Conservation (phyloP, 257 asterid genomes). For the Leptodermis oblonga region DNA sequence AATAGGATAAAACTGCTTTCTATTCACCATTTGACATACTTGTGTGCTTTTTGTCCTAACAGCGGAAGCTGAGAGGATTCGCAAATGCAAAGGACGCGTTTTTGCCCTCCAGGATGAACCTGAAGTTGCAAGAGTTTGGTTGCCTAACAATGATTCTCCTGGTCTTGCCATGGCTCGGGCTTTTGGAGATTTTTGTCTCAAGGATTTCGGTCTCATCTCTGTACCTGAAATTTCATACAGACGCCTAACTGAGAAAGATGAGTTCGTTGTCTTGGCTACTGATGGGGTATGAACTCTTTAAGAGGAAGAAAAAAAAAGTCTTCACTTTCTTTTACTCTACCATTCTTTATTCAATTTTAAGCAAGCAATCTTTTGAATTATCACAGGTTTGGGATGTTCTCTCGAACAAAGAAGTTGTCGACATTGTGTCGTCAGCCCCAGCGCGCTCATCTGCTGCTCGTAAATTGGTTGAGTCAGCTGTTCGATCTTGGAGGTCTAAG, state of each 20-base stretch:
- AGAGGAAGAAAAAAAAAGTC: not conserved
- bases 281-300: constrained; percentile 59
- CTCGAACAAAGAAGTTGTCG: constrained; percentile 73
- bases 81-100: constrained; percentile 75
- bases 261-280: constrained; percentile 72
- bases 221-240: constrained; percentile 72
- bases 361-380: not conserved
- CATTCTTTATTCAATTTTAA: not conserved
- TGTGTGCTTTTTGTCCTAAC: constrained; percentile 20
- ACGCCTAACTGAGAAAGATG: constrained; percentile 62
- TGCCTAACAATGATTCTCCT: constrained; percentile 72
- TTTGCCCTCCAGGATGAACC: constrained; percentile 85
- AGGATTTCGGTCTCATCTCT: constrained; percentile 81
- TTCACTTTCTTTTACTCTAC: not conserved
- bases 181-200: constrained; percentile 86
- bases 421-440: constrained; percentile 51
- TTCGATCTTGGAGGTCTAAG: constrained; percentile 61
- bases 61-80: constrained; percentile 88
- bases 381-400: constrained; percentile 87
- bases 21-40: not conserved
- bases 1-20: not conserved
- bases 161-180: constrained; percentile 99
- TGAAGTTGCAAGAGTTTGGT: constrained; percentile 84
- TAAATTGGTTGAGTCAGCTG: constrained; percentile 59
- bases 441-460: constrained; percentile 59